These are phyloP conservation scores for Farysia itapuensis DNA, from an alignment of 1,284 basidiomycete species.

Conservation along the genomic window DNA sequence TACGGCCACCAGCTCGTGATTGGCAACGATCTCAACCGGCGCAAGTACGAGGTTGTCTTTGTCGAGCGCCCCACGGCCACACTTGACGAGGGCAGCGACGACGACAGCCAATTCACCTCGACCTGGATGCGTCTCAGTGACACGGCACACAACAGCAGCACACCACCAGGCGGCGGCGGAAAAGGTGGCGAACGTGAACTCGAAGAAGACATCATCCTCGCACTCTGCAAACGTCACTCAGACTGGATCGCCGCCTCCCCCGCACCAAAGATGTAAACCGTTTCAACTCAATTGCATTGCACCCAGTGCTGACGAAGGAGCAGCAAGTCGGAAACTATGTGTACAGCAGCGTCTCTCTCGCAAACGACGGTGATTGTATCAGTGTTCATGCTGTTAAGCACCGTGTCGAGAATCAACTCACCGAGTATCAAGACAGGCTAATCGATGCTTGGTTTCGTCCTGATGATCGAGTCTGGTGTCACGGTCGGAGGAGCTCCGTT, in stretches of 20 bases:
- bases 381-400: too few species aligned
- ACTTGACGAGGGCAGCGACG: not conserved
- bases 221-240: conserved; percentile 74
- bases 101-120: conserved; percentile 64
- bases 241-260: conserved; percentile 65
- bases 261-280: not conserved
- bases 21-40: conserved; percentile 84
- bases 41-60: conserved; percentile 90
- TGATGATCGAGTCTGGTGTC: too few species aligned
- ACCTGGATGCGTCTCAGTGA: conserved; percentile 71
- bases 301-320: too few species aligned
- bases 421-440: too few species aligned
- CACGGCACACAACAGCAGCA: not conserved
- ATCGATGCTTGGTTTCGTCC: too few species aligned
- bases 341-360: too few species aligned
- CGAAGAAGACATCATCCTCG: conserved; percentile 83
- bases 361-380: too few species aligned
- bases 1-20: conserved; percentile 98
- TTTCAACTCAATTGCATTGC: too few species aligned
- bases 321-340: too few species aligned
- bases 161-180: conserved; percentile 36
- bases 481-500: too few species aligned
- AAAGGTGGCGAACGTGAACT: conserved; percentile 67
- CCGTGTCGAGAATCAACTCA: too few species aligned
- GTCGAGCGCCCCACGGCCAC: conserved; percentile 63